Base-by-base conservation (phyloP, 768 basidiomycete genomes). In the Holtermanniella nyarrowii region DNA sequence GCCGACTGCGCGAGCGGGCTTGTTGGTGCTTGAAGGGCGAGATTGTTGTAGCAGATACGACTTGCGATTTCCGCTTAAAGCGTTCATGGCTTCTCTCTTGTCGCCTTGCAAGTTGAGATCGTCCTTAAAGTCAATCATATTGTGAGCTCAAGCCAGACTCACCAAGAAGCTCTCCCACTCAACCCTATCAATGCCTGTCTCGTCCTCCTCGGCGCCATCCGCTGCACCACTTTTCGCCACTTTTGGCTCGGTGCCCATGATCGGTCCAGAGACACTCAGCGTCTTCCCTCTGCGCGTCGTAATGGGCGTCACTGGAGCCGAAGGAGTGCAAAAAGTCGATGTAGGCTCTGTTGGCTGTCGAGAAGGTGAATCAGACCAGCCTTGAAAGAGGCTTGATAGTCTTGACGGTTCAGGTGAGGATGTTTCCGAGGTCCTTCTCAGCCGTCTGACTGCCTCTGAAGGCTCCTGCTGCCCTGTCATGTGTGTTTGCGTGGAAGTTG, bases 51-150 rank as follows among this genome's bases (percentile, higher is more conserved):
- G 25, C 18, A 90, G 70, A 50, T 81, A 81, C 44, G 76, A 77
- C 72, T 85, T 86, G 63, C 82, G 80, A 48, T 82, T 78, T 2
- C 66, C 50, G 0, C 85, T 70, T 7, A 90, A 71, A 3, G 76
- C 69, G 50, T 79, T 74, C 81, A 89, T 83, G 1, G 75, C 77
- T 2, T 72, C 73, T 37, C 84, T 78, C 56, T 80, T 79, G 1
- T 79, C 77, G n/a, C 80, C 84, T 65, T 84, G 86, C 52, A 89
- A 59, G 7, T 80, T 84, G 18, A 89, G 68, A 11, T 82, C 78
- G 55, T 85, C 79, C 88, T 89, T 50, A n/a, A 40, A 40, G 26
- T 14, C 5, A 3, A 21, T 26, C 41, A 49, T 31, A 5, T 10
- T 26, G 16, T 49, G 23, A 12, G 23, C 3, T 22, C 5, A 5